Conservation (phyloP, 2,329 filamentous ascomycete species). For the Dichotomopilus funicola region DNA sequence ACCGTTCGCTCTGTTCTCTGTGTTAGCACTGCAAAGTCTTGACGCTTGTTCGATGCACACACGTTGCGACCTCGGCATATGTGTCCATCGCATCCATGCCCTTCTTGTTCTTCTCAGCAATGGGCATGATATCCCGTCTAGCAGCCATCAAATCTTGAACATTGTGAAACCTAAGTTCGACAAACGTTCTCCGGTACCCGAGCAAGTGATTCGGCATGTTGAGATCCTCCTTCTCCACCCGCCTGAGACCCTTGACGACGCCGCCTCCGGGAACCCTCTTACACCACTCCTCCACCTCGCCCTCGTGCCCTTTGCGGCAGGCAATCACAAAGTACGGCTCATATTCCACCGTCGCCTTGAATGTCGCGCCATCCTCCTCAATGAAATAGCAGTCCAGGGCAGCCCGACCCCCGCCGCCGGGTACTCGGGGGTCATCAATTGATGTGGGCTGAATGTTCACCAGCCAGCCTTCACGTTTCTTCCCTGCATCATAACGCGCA, state of each 20-base stretch:
- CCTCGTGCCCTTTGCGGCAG: conserved; percentile 78
- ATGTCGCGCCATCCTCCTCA: conserved; percentile 77
- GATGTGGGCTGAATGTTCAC: conserved; percentile 90
- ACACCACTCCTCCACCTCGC: conserved; percentile 94
- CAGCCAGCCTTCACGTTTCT: conserved; percentile 79
- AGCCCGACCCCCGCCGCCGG: conserved; percentile 78
- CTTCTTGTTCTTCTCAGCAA: conserved; percentile 95
- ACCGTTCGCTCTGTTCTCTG: conserved; percentile 55
- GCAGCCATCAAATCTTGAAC: conserved; percentile 81
- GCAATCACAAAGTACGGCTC: conserved; percentile 95
- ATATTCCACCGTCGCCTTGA: conserved; percentile 95
- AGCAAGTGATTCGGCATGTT: conserved; percentile 92
- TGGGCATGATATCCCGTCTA: conserved; percentile 73
- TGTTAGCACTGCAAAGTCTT: conserved; percentile 11
- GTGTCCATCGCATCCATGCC: conserved; percentile 96
- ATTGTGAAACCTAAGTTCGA: conserved; percentile 82
- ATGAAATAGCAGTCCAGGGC: conserved; percentile 98
- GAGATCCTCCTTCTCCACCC: conserved; percentile 86
- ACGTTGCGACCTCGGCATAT: conserved; percentile 93
- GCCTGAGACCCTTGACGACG: conserved; percentile 68
- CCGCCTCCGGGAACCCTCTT: conserved; percentile 72
- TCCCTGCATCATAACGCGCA: conserved; percentile 79
- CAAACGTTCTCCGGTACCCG: conserved; percentile 80
- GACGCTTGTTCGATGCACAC: conserved; percentile 29
- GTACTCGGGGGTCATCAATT: conserved; percentile 76